Evolutionary conservation across 2,329 filamentous ascomycete species (phyloP), one percentile per base, ranked within the genome.

Genomic region (Penicillium psychrosexuale): DNA sequence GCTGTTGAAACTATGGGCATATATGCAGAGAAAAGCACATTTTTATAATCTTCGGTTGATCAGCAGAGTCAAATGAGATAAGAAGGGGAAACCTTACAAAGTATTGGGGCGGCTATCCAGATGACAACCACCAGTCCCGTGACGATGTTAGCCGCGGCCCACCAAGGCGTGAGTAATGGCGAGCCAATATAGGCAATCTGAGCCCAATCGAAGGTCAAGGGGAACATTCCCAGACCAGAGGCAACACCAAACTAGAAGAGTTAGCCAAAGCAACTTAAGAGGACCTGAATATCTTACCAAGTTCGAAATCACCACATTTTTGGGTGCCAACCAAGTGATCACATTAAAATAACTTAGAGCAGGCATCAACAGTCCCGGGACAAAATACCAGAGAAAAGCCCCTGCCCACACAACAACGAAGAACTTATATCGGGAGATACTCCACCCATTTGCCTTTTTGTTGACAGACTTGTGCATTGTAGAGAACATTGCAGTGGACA

Each of bases 301-400:
- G 70, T 95, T 95, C 30, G 91, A 88, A 42, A 95, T 78, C 3
- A 95, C 85, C n/a, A 94, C 88, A 63, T 88, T 95, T 61, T 91
- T 86, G 0, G 91, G 91, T 3, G 89, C 89, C 70, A 92, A 89
- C 90, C 90, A 96, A 13, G 91, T 95, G 55, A 95, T 79, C 59
- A 93, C 87, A 69, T 86, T 95, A 78, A 95, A 96, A 73, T 93
- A 94, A 72, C 89, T 93, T 63, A 96, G 78, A 0, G 89, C 90
- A 7, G 90, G 90, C 77, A 94, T 87, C 44, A 96, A 77, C 12
- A 95, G 79, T 4, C 90, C 90, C 0, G 91, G 91, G 1, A 95
- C 76, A 70, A 94, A 94, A 74, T 95, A 96, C 75, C 93, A 96
- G 22, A 83, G 71, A 61, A 92, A 93, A 0, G 88, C 85, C 11